A percentile compares a stretch with the other conserved stretches of the same genome.
These are phyloP conservation scores for Bassia scoparia DNA, from an alignment of 148 eudicot species.

Conservation along the genomic window DNA sequence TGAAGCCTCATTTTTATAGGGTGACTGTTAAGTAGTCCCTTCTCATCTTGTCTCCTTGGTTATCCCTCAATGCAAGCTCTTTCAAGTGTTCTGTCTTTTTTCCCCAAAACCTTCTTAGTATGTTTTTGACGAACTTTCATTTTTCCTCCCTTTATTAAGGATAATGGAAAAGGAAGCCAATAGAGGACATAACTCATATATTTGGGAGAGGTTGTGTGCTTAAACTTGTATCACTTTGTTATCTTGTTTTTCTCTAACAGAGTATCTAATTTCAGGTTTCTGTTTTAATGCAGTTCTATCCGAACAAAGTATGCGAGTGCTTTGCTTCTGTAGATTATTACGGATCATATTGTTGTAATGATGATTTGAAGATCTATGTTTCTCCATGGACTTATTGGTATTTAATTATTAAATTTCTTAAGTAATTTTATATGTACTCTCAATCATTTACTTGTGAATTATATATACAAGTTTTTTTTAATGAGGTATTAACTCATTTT, in stretches of 20 bases:
- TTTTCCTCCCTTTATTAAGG: conserved; percentile 36
- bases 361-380: too few species aligned
- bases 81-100: not conserved
- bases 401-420: too few species aligned
- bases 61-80: not conserved
- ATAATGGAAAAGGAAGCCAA: conserved; percentile 97
- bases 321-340: too few species aligned
- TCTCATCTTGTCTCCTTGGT: not conserved
- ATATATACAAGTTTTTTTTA: too few species aligned
- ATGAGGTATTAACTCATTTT: too few species aligned
- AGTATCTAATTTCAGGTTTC: not conserved
- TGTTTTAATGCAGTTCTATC: conserved; percentile 57
- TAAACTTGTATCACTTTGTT: conserved; percentile 2
- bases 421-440: too few species aligned
- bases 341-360: too few species aligned
- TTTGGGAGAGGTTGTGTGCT: conserved; percentile 68
- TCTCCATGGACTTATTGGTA: too few species aligned
- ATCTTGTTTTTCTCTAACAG: not conserved
- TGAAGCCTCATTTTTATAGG: conserved; percentile 92
- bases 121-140: too few species aligned
- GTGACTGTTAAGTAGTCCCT: conserved; percentile 81
- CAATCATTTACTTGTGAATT: too few species aligned
- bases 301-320: conserved; percentile 99
- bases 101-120: not conserved
- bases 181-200: conserved; percentile 96